Evolutionary conservation across 495 filamentous ascomycete species (phyloP).

Genomic region (Penicillium macrosclerotiorum): DNA sequence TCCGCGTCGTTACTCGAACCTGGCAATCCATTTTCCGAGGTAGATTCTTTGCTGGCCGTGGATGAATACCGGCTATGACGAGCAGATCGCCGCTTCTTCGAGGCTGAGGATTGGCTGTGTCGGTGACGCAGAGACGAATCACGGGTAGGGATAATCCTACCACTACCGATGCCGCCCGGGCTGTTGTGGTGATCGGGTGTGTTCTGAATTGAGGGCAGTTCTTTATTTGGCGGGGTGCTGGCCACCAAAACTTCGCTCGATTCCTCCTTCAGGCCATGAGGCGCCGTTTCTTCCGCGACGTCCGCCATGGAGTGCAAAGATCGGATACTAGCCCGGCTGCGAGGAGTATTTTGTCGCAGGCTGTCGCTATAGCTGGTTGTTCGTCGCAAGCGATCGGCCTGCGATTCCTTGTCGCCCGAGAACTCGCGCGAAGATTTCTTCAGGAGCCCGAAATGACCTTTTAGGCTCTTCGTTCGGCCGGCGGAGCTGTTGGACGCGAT

Average conservation of each 20-base stretch:
- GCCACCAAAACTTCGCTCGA: conserved; percentile 15
- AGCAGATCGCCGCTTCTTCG: conserved; percentile 33
- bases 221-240: conserved; percentile 27
- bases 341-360: conserved; percentile 34
- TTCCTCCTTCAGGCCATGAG: conserved; percentile 20
- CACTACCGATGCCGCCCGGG: conserved; percentile 46
- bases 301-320: conserved; percentile 47
- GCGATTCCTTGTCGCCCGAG: conserved; percentile 31
- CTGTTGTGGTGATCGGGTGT: conserved; percentile 30
- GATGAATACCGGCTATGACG: conserved; percentile 43
- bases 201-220: conserved; percentile 25
- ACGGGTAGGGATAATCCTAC: conserved; percentile 58
- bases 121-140: conserved; percentile 64
- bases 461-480: conserved; percentile 38
- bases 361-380: conserved; percentile 39
- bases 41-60: conserved; percentile 36
- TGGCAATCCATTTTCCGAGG: conserved; percentile 30
- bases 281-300: conserved; percentile 38
- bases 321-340: conserved; percentile 41
- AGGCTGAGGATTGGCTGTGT: conserved; percentile 41
- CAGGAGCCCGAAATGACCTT: conserved; percentile 31
- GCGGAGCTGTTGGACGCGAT: conserved; percentile 41
- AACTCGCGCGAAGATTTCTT: conserved; percentile 42
- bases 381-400: conserved; percentile 33
- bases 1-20: conserved; percentile 39